Evolutionary conservation across 768 basidiomycete species (phyloP), one percentile per base, ranked within the genome.

Genomic region (Amanita polypyramis): DNA sequence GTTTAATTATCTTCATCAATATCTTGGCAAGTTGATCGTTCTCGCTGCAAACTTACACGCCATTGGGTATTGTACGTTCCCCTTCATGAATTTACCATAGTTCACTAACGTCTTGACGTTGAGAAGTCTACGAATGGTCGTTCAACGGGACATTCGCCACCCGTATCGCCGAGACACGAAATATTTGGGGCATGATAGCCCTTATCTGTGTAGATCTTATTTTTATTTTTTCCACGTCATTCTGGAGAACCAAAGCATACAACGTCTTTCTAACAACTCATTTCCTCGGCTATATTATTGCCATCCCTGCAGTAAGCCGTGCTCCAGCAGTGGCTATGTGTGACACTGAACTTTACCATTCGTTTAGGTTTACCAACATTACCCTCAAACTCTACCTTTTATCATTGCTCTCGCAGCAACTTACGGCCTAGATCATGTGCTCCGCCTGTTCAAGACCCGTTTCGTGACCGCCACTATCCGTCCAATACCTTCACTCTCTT

Each of bases 1-100:
- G 82, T 67, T 88, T 47, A 87, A 87, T 62, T 86, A 72, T 61
- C 61, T 89, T 10, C 87, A 91, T 62, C 79, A 87, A 20, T 82
- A 79, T 58, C 63, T 73, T 5, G 87, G 83, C 11, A 65, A 72
- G 19, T 59, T 82, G 43, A 60, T 82, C 25, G 71, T 84, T 19
- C 53, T 85, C 21, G 74, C 73, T 19, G 70, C 70, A 2, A 77
- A 84, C 49, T 59, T 83, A 20, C 84, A 86, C 57, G 64, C 71
- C 1, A 46, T 82, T 11, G 73, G 75, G 17, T 80, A 71, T 52
- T 64, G 83, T 78, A 58, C 49, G 74, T 71, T 30, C 17, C 15
- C 4, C 35, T 29, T 27, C 27, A n/a, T 15, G 45, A 14, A 6
- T 19, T 49, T 20, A 11, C 12, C 23, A 23, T 47, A 3, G 36